Evolutionary conservation across 2,329 filamentous ascomycete genomes (phyloP).

Genomic region (Chaetothyriales sp.): DNA sequence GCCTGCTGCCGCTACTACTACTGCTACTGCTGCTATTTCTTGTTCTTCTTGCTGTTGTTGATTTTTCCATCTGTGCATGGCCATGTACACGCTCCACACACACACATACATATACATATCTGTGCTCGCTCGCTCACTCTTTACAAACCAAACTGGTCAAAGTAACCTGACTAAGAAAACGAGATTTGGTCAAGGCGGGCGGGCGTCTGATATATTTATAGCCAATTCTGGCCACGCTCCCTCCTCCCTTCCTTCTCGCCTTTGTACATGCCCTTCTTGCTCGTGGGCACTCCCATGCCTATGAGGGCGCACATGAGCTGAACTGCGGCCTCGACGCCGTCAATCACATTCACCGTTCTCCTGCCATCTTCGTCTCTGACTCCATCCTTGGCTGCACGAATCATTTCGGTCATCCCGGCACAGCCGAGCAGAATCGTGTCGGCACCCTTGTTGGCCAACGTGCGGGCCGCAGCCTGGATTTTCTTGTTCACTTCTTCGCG

Average conservation of each 20-base stretch:
- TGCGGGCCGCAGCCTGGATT: constrained; percentile 26
- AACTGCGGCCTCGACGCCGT: constrained; percentile 33
- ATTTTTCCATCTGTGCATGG: no score
- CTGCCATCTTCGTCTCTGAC: constrained; percentile 27
- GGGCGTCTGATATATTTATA: constrained; percentile 8
- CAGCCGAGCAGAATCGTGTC: constrained; percentile 33
- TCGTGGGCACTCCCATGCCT: constrained; percentile 19
- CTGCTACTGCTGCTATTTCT: no score
- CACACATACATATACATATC: no score
- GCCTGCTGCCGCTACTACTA: no score
- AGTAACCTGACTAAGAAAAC: background rate
- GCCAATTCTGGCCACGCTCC: constrained; percentile 19
- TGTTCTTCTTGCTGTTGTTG: no score
- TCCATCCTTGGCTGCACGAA: constrained; percentile 31
- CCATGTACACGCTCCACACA: no score
- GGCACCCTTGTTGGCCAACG: constrained; percentile 28
- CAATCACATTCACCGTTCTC: constrained; percentile 32
- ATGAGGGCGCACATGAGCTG: constrained; percentile 19
- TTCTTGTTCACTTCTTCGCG: constrained; percentile 24
- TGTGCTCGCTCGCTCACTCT: no score
- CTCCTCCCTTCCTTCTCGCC: constrained; percentile 18
- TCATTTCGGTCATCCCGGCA: constrained; percentile 36
- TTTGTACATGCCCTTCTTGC: constrained; percentile 20
- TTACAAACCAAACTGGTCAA: no score
- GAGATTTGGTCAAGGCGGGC: no score